Evolutionary conservation across 352 stramenopile genomes (phyloP).

Genomic region (Saprolegnia diclina): DNA sequence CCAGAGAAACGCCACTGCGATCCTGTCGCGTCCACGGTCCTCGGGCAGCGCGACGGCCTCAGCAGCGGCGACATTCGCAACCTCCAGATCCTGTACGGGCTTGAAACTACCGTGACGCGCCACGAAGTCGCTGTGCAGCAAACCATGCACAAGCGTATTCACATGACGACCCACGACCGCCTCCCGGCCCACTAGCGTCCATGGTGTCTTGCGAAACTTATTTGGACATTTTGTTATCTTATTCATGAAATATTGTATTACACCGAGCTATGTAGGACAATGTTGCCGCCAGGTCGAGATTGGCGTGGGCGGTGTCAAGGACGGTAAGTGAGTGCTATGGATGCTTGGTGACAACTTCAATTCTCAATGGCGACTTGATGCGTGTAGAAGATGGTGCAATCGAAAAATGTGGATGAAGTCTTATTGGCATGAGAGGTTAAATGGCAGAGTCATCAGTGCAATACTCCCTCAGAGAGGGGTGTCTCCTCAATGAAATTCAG

Average conservation of each 20-base stretch:
- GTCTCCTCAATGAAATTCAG: slow-evolving; percentile 29
- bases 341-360: too few species aligned
- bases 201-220: neutral
- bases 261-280: too few species aligned
- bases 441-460: slow-evolving; percentile 15
- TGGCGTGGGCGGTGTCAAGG: too few species aligned
- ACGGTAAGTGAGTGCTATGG: too few species aligned
- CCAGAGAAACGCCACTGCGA: slow-evolving; percentile 63
- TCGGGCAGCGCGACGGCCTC: slow-evolving; percentile 48
- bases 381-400: neutral
- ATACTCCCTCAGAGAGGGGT: slow-evolving; percentile 26
- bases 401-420: neutral
- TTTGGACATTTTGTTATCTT: too few species aligned
- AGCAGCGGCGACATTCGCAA: slow-evolving; percentile 46
- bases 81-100: slow-evolving; percentile 7
- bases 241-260: slow-evolving; percentile 1
- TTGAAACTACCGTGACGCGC: neutral
- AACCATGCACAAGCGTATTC: neutral
- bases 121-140: slow-evolving; percentile 1
- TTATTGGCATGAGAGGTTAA: neutral
- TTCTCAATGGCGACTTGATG: too few species aligned
- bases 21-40: slow-evolving; percentile 48
- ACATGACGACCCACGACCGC: neutral
- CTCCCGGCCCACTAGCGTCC: neutral
- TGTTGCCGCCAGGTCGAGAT: too few species aligned